Evolutionary conservation across 768 basidiomycete species (phyloP), one percentile per base, ranked within the genome.

Genomic region (Boletus tylopilopsis): DNA sequence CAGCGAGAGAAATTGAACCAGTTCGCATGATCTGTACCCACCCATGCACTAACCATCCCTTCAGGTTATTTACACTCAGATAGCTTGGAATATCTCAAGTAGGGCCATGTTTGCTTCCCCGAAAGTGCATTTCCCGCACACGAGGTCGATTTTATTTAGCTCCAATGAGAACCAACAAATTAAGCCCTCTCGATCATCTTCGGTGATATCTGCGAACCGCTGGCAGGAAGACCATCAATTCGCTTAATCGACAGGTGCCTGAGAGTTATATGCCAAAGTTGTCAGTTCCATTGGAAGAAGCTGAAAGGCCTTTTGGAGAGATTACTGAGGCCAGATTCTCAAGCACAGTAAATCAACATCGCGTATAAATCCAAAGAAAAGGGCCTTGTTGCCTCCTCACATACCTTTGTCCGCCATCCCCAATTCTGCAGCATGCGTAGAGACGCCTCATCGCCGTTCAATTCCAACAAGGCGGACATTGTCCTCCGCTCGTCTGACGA

Each of bases 401-500:
- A 19, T 33, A 34, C 27, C 42, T 40, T 32, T 25, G 30, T 18
- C 34, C 24, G 21, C n/a, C 36, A 36, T 38, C 39, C 34, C 32
- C 30, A 21, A 33, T 7, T 42, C 39, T 34, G 9, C 41, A 48
- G 34, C 7, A 64, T 67, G 64, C 43, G 32, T 12, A 49, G 43
- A 45, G 58, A 60, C 37, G 66, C 66, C 18, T 23, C 49, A 51
- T 35, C 61, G 6, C 78, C 79, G 1, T 81, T 82, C 61, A 62
- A 81, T 45, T 64, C 73, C 40, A 64, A 66, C 19, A 71, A 72
- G 45, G 76, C 76, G 34, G 78, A 81, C 49, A 64, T 81, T 34
- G 70, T 78, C 51, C 62, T 82, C 34, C 73, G 74, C 46, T 76
- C 81, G 9, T 78, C 75, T 30, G 81, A 82, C 45, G 40, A 57